Evolutionary conservation across 192 early-diverging fungal species (phyloP).

Genomic region (Entomortierella beljakovae): DNA sequence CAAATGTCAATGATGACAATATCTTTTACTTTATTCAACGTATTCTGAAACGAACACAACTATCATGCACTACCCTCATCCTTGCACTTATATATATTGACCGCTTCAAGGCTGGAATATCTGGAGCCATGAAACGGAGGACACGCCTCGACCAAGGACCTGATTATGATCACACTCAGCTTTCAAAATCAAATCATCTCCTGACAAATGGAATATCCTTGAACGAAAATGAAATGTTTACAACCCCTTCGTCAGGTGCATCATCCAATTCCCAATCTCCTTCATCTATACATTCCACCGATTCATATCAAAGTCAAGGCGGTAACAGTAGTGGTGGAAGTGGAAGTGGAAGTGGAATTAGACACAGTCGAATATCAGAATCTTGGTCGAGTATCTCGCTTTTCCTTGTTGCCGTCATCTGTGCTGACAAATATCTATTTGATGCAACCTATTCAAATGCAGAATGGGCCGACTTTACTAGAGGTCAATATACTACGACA

Average conservation of each 20-base stretch:
- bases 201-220: background rate
- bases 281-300: background rate
- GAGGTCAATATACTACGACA: constrained; percentile 38
- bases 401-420: constrained; percentile 59
- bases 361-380: constrained; percentile 12
- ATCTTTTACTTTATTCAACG: constrained; percentile 61
- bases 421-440: constrained; percentile 65
- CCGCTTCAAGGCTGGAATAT: constrained; percentile 49
- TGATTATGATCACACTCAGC: constrained; percentile 20
- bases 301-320: constrained; percentile 1
- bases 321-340: background rate
- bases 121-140: constrained; percentile 12
- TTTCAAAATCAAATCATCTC: background rate
- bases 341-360: background rate
- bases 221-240: background rate
- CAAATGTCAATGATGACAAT: constrained; percentile 15
- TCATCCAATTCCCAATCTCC: constrained; percentile 1
- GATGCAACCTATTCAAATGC: constrained; percentile 61
- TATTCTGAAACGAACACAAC: constrained; percentile 60
- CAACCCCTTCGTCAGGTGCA: background rate
- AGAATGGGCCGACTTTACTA: constrained; percentile 61
- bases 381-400: constrained; percentile 58
- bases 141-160: constrained; percentile 37
- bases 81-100: constrained; percentile 62
- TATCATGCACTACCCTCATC: constrained; percentile 60